Evolutionary conservation across 352 stramenopile species (phyloP).

Genomic region (Phytophthora pluvialis): DNA sequence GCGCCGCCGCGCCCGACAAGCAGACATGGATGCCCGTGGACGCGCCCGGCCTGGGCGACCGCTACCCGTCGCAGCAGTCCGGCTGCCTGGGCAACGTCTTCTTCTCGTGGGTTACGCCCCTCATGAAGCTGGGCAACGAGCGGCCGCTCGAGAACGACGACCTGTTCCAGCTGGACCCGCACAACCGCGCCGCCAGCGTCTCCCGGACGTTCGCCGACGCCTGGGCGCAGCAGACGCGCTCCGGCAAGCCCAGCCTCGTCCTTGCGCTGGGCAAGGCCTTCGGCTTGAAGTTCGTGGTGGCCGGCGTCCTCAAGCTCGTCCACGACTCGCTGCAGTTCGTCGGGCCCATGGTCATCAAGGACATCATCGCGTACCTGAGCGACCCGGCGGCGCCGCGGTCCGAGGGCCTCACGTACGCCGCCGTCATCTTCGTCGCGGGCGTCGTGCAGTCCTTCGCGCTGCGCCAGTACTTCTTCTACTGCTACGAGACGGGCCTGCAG

Average conservation of each 20-base stretch:
- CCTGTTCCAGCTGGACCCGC: conserved; percentile 82
- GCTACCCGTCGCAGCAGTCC: conserved; percentile 63
- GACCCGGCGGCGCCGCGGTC: conserved; percentile 63
- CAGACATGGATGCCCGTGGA: conserved; percentile 31
- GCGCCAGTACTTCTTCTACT: conserved; percentile 89
- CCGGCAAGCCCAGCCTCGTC: conserved; percentile 54
- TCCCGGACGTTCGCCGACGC: conserved; percentile 47
- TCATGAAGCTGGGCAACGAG: conserved; percentile 87
- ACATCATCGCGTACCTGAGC: conserved; percentile 84
- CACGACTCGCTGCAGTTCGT: conserved; percentile 89
- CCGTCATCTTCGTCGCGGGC: conserved; percentile 71
- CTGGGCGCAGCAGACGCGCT: conserved; percentile 50
- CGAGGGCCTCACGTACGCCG: conserved; percentile 67
- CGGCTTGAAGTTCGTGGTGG: conserved; percentile 57
- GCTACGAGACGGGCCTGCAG: conserved; percentile 81
- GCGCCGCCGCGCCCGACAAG: conserved; percentile 7
- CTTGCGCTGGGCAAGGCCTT: conserved; percentile 59
- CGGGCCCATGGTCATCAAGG: conserved; percentile 81
- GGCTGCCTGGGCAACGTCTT: conserved; percentile 67
- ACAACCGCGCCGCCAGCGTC: conserved; percentile 67
- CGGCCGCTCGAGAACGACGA: conserved; percentile 82
- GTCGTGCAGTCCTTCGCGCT: conserved; percentile 81
- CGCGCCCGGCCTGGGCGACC: conserved; percentile 54
- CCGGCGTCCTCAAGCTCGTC: conserved; percentile 78
- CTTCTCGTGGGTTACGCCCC: conserved; percentile 89